Evolutionary conservation across 1,139 yeast species (phyloP), one percentile per base, ranked within the genome.

Genomic region (Protomyces lactucae-debilis): DNA sequence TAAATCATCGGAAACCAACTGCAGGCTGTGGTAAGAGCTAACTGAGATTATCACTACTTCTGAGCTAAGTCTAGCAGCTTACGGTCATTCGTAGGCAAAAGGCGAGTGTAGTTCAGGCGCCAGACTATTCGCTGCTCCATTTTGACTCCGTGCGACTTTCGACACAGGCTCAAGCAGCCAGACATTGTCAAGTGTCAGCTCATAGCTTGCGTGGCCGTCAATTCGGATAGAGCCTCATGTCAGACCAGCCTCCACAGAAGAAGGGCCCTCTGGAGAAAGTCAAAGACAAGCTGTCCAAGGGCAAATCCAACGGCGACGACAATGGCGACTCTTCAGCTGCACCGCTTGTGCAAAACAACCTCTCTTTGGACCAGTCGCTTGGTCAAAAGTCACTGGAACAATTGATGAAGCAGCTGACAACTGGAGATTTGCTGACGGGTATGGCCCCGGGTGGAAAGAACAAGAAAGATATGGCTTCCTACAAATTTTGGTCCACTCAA

Each of bases 401-500:
- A 28, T 32, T 60, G 39, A 46, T 60, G 36, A 60, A 60, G 55
- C 48, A 52, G 6, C 39, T 60, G 32, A 53, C 54, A 2, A 23
- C 59, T 3, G 55, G 46, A n/a, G 59, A 60, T 10, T 37, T 60
- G 6, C 59, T 60, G 14, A 60, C 64, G 9, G 64, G 64, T 10
- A n/a, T 54, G 46, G 64, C 64, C 1, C 64, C 64, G 5, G 32
- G 55, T 10, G 64, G 64, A 12, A 60, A 53, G 51, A 60, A 60
- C 40, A 79, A 81, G 69, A 87, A 87, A 72, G 83, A 86, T 43
- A 90, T 92, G 91, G 85, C 88, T 64, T 96, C 91, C 72, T 90
- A 92, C 79, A 90, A 89, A 77, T 93, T 93, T 76, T 93, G 99
- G 99, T 88, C 88, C 73, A 95, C 99, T 6, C 99, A 93, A 76